Percentiles rank a stretch among this genome's conserved stretches.
These are phyloP conservation scores for Pseudonectria foliicola DNA, from an alignment of 2,329 filamentous ascomycete genomes.

Conservation along the genomic window DNA sequence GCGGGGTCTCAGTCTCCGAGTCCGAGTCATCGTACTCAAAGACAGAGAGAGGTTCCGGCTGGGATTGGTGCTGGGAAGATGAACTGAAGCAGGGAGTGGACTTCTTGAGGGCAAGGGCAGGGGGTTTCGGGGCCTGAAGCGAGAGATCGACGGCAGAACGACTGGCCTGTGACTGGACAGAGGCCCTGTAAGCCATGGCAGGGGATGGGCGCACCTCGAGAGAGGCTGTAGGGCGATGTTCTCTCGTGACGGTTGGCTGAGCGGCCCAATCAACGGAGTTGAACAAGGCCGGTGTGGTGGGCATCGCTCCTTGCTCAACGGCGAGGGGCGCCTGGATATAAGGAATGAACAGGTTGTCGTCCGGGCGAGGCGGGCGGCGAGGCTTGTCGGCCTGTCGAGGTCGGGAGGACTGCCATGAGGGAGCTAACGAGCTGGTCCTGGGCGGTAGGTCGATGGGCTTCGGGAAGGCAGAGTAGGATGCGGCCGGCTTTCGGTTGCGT, in stretches of 20 bases:
- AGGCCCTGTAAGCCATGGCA: constrained; percentile 6
- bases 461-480: constrained; percentile 37
- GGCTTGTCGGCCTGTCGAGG: constrained; percentile 18
- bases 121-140: constrained; percentile 9
- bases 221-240: constrained; percentile 4
- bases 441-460: constrained; percentile 30
- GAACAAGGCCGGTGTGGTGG: too few species aligned
- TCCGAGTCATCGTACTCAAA: constrained; percentile 44
- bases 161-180: constrained; percentile 16
- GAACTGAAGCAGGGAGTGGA: constrained; percentile 21
- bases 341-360: constrained; percentile 18
- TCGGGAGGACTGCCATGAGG: constrained; percentile 23
- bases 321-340: constrained; percentile 10
- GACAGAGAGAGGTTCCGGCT: constrained; percentile 30
- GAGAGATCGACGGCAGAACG: constrained; percentile 17
- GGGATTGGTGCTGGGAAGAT: constrained; percentile 17
- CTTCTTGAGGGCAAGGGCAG: constrained; percentile 17
- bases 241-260: constrained; percentile 1
- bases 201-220: constrained; percentile 8
- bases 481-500: constrained; percentile 17
- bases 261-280: too few species aligned
- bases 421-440: constrained; percentile 17
- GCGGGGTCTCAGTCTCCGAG: constrained; percentile 24
- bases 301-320: too few species aligned
- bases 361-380: constrained; percentile 23